phyloP scores from a whole-genome alignment of 257 asterid species.

The Solanum lycopersicoides region DNA sequence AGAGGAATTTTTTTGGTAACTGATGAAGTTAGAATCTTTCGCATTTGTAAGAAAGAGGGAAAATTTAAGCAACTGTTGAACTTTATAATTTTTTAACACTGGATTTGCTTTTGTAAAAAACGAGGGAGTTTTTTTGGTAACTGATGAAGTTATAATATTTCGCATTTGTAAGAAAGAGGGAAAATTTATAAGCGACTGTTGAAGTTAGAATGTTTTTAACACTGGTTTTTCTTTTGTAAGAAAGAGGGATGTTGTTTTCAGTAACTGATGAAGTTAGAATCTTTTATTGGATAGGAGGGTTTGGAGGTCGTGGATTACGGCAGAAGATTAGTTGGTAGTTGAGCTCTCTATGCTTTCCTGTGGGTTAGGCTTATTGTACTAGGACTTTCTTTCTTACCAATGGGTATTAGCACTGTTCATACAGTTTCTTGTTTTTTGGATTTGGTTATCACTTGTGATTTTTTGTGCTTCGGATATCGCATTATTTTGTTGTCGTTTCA shows the following conservation, averaged over 20 bases:
- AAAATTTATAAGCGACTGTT: not conserved
- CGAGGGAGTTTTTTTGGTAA: not conserved
- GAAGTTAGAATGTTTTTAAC: not conserved
- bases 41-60: not conserved
- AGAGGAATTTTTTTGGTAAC: too few relatives aligned
- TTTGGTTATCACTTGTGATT: not conserved
- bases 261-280: not conserved
- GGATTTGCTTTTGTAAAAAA: not conserved
- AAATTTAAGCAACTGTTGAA: not conserved
- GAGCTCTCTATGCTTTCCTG: not conserved
- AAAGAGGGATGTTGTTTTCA: not conserved
- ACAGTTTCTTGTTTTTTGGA: not conserved
- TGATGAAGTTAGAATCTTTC: too few relatives aligned
- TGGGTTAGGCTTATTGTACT: not conserved
- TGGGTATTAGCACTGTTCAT: not conserved
- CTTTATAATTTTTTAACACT: not conserved
- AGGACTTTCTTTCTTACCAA: not conserved
- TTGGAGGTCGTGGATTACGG: not conserved
- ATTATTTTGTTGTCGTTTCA: not conserved
- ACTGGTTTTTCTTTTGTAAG: not conserved
- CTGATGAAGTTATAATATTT: not conserved
- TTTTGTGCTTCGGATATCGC: not conserved
- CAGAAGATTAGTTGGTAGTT: not conserved
- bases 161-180: not conserved
- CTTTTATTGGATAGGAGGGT: not conserved